Conservation (phyloP, 176 grass and related monocot genomes). For the Leersia perrieri region DNA sequence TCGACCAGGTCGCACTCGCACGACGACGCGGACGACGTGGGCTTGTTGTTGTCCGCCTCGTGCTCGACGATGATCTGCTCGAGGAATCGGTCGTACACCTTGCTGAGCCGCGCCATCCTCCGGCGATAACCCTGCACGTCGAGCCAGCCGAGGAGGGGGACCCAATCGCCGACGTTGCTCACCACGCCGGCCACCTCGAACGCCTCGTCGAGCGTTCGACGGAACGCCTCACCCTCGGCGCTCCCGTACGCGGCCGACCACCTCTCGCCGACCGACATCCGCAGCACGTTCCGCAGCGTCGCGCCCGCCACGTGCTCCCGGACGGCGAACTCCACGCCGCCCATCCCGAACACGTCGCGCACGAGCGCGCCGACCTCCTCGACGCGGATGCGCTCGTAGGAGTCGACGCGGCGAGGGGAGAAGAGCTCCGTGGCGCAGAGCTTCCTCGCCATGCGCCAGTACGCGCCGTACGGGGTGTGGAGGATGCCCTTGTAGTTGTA, state of each 20-base stretch:
- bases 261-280: slow-evolving; percentile 59
- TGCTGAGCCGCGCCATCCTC: slow-evolving; percentile 48
- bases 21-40: background rate
- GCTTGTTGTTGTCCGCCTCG: background rate
- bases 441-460: slow-evolving; percentile 60
- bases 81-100: slow-evolving; percentile 47
- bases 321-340: slow-evolving; percentile 4
- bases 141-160: slow-evolving; percentile 50
- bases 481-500: slow-evolving; percentile 62
- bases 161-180: slow-evolving; percentile 56
- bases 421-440: slow-evolving; percentile 69
- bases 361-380: slow-evolving; percentile 41
- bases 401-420: slow-evolving; percentile 42
- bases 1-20: slow-evolving; percentile 49
- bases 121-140: slow-evolving; percentile 48
- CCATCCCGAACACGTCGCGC: background rate
- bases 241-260: slow-evolving; percentile 35
- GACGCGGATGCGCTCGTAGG: slow-evolving; percentile 43
- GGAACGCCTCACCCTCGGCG: slow-evolving; percentile 50
- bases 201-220: slow-evolving; percentile 50
- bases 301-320: slow-evolving; percentile 37
- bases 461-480: slow-evolving; percentile 55
- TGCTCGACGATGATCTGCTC: slow-evolving; percentile 54
- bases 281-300: slow-evolving; percentile 51
- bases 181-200: slow-evolving; percentile 52